phyloP scores from a whole-genome alignment of 2,329 filamentous ascomycete species.

The Endothia cerciana region DNA sequence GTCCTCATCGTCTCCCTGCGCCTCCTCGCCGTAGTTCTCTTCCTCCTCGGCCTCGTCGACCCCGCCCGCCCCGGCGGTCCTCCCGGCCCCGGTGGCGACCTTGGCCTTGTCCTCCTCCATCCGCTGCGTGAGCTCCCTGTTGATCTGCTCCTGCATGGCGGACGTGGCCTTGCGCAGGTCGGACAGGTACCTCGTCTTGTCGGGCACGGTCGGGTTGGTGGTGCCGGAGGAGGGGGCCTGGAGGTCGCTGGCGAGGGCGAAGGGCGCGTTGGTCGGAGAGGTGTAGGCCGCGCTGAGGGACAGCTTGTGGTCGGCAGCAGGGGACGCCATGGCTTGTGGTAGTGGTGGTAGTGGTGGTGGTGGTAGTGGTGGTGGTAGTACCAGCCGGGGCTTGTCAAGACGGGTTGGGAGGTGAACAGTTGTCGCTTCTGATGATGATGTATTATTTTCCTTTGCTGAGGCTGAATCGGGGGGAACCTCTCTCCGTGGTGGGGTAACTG shows the following conservation, averaged over 20 bases:
- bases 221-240: conserved; percentile 40
- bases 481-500: neutral
- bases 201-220: conserved; percentile 37
- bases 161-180: conserved; percentile 60
- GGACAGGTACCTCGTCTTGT: conserved; percentile 63
- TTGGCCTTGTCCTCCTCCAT: conserved; percentile 74
- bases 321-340: conserved; percentile 19
- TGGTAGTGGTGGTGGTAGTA: neutral
- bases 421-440: too few species aligned
- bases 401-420: too few species aligned
- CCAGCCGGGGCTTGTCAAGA: too few species aligned
- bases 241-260: conserved; percentile 46
- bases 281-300: conserved; percentile 57
- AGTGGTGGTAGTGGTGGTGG: conserved; percentile 19
- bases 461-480: neutral
- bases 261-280: conserved; percentile 54
- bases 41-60: conserved; percentile 65
- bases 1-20: conserved; percentile 70
- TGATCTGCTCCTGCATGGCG: conserved; percentile 67
- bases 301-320: conserved; percentile 23
- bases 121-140: conserved; percentile 70
- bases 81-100: conserved; percentile 40
- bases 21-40: conserved; percentile 85
- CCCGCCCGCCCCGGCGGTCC: conserved; percentile 28
- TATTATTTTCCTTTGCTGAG: neutral